phyloP scores from a whole-genome alignment of 306 rosid species.

The Pachyrhizus erosus region DNA sequence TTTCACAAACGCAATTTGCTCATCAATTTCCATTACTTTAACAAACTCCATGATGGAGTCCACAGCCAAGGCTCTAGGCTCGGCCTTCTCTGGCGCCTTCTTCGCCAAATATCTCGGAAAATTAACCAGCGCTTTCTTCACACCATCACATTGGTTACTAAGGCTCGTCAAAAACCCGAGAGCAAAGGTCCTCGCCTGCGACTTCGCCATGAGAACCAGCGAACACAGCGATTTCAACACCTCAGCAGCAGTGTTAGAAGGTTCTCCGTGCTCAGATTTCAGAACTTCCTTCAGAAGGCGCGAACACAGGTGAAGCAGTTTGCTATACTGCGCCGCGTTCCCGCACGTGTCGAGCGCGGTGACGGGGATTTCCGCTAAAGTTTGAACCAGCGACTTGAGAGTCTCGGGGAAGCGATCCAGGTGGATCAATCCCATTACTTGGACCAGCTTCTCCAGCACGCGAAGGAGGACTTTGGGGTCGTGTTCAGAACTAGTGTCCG shows the following conservation, averaged over 20 bases:
- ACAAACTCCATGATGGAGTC: slow-evolving; percentile 80
- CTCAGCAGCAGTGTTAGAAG: slow-evolving; percentile 66
- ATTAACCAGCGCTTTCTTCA: slow-evolving; percentile 72
- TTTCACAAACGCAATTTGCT: slow-evolving; percentile 74
- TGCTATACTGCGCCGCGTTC: slow-evolving; percentile 50
- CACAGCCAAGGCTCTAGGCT: slow-evolving; percentile 79
- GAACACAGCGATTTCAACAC: slow-evolving; percentile 65
- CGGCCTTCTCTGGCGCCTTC: slow-evolving; percentile 85
- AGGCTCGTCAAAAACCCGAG: slow-evolving; percentile 56
- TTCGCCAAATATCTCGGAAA: slow-evolving; percentile 72
- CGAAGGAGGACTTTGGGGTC: slow-evolving; percentile 57
- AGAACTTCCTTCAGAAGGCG: slow-evolving; percentile 63
- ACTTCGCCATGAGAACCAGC: slow-evolving; percentile 65
- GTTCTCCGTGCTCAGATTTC: slow-evolving; percentile 73
- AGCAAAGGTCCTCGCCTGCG: slow-evolving; percentile 70
- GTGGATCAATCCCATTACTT: slow-evolving; percentile 67
- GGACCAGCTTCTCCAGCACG: slow-evolving; percentile 67
- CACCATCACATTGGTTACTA: slow-evolving; percentile 49
- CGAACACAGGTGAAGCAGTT: slow-evolving; percentile 53
- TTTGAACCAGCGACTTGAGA: slow-evolving; percentile 73
- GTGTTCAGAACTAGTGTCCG: slow-evolving; percentile 27
- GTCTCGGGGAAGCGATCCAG: slow-evolving; percentile 86
- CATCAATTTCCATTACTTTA: slow-evolving; percentile 54
- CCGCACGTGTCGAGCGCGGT: slow-evolving; percentile 54
- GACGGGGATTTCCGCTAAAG: slow-evolving; percentile 62